Percentiles rank a stretch among this genome's conserved stretches.
phyloP scores from a whole-genome alignment of 2,329 filamentous ascomycete genomes.

The Bisporella sp. region DNA sequence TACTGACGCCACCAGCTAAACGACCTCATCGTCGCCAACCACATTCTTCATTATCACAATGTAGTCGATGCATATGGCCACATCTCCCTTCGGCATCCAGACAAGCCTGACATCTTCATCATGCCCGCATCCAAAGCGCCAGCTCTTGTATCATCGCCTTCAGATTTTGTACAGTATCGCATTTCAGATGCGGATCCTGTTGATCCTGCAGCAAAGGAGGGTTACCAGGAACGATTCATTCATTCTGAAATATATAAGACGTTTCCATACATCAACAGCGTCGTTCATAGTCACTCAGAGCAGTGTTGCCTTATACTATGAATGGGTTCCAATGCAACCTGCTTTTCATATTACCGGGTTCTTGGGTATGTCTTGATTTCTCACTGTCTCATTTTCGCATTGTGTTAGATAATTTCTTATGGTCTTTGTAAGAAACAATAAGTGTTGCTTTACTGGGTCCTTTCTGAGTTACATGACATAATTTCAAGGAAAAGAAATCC shows the following conservation, averaged over 20 bases:
- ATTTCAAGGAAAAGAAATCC: too few relatives aligned
- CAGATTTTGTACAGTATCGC: slow-evolving; percentile 41
- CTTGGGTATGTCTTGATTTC: slow-evolving; percentile 25
- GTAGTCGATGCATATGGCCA: slow-evolving; percentile 49
- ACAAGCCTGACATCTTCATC: slow-evolving; percentile 37
- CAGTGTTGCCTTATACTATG: slow-evolving; percentile 36
- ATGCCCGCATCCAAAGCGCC: slow-evolving; percentile 41
- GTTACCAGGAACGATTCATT: slow-evolving; percentile 38
- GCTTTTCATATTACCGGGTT: slow-evolving; percentile 38
- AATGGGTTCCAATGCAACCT: slow-evolving; percentile 33
- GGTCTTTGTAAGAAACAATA: too few relatives aligned
- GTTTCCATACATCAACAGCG: slow-evolving; percentile 31
- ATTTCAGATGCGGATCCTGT: slow-evolving; percentile 36
- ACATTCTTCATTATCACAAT: slow-evolving; percentile 44
- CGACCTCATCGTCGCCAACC: slow-evolving; percentile 20
- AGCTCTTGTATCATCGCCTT: slow-evolving; percentile 34
- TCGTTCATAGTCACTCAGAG: slow-evolving; percentile 39
- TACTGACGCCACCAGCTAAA: too few relatives aligned
- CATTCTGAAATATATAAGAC: slow-evolving; percentile 40
- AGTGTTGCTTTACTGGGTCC: too few relatives aligned
- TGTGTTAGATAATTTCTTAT: too few relatives aligned
- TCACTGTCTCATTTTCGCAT: slow-evolving; percentile 8
- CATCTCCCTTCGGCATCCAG: slow-evolving; percentile 43
- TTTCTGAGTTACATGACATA: too few relatives aligned
- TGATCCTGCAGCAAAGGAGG: slow-evolving; percentile 30